Evolutionary conservation across 306 rosid species (phyloP).

Genomic region (Cucurbita moschata): DNA sequence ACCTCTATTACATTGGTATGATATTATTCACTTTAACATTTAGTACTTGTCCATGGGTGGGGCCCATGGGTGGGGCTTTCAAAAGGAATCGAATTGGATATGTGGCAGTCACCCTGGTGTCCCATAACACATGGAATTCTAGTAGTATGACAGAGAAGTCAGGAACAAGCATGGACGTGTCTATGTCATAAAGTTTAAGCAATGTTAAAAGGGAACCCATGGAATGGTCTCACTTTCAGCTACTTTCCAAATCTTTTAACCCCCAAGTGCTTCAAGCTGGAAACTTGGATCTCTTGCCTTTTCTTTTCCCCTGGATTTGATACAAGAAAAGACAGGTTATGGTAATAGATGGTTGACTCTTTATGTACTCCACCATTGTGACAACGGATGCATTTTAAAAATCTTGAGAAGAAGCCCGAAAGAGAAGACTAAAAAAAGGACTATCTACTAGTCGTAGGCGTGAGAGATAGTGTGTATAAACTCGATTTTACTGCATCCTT

Average conservation of each 20-base stretch:
- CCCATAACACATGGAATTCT: neutral
- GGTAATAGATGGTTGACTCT: constrained; percentile 90
- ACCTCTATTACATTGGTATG: no score
- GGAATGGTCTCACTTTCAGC: neutral
- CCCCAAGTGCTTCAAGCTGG: neutral
- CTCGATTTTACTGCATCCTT: neutral
- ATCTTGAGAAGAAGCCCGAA: no score
- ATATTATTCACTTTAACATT: no score
- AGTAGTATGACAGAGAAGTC: constrained; percentile 7
- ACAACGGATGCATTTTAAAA: no score
- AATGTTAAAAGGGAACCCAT: neutral
- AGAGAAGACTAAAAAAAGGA: no score
- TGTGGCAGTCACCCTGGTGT: neutral
- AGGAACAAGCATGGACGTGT: constrained; percentile 2
- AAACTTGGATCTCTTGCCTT: neutral
- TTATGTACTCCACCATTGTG: constrained; percentile 59
- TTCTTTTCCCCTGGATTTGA: constrained; percentile 27
- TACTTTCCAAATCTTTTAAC: neutral
- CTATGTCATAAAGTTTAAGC: neutral
- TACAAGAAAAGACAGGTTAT: constrained; percentile 72
- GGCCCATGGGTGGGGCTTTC: neutral
- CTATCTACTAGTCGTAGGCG: neutral
- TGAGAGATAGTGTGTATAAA: constrained; percentile 19
- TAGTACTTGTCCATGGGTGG: neutral
- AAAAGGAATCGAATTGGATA: neutral